phyloP scores from a whole-genome alignment of 208 protist species.

The Trypanosoma scelopori region DNA sequence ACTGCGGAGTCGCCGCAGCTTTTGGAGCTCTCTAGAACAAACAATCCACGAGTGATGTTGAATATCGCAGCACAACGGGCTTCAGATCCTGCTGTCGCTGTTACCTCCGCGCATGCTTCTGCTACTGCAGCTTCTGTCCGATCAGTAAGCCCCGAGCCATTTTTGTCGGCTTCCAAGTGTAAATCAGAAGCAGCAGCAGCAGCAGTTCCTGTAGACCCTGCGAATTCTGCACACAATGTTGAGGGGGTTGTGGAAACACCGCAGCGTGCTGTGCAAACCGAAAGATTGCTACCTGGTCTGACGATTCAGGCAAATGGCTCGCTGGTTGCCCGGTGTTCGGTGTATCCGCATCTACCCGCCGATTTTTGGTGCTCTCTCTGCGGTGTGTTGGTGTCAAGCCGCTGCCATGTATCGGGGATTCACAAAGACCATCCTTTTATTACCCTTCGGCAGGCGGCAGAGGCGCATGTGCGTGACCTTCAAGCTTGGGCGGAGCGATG shows the following conservation, averaged over 20 bases:
- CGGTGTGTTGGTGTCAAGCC: constrained; percentile 33
- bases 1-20: constrained; percentile 2
- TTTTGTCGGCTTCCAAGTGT: neutral
- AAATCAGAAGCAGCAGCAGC: neutral
- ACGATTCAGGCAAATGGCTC: constrained; percentile 6
- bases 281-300: neutral
- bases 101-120: too few species aligned
- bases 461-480: constrained; percentile 34
- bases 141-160: neutral
- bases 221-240: neutral
- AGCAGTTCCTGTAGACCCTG: neutral
- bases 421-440: constrained; percentile 40
- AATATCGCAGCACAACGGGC: neutral
- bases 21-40: constrained; percentile 8
- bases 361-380: constrained; percentile 41
- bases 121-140: too few species aligned
- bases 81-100: neutral
- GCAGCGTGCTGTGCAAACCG: neutral
- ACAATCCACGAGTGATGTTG: neutral
- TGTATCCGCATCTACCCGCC: constrained; percentile 33
- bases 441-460: constrained; percentile 33
- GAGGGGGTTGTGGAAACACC: neutral
- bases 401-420: constrained; percentile 34
- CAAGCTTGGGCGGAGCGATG: constrained; percentile 27
- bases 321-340: constrained; percentile 26